Evolutionary conservation across 73 alveolate species (phyloP).

Genomic region (Paramecium pentaurelia): DNA sequence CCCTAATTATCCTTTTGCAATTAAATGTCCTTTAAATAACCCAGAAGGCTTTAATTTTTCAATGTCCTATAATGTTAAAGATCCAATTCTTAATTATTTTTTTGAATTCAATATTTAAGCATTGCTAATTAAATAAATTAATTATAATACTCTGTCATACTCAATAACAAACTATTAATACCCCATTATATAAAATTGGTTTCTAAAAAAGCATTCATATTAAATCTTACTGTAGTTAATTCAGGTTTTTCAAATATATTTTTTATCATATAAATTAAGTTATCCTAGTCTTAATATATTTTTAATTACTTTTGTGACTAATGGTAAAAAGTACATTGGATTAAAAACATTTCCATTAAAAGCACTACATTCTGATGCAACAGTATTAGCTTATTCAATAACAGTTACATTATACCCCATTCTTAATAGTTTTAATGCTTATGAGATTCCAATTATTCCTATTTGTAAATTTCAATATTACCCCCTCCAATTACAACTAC

Average conservation of each 20-base stretch:
- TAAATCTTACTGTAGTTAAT: neutral
- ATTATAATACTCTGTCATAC: neutral
- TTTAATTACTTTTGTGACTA: neutral
- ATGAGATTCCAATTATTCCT: conserved; percentile 43
- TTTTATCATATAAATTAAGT: neutral
- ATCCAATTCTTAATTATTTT: neutral
- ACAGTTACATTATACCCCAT: neutral
- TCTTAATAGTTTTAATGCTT: neutral
- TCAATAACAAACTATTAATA: neutral
- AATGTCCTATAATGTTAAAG: neutral
- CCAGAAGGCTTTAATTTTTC: neutral
- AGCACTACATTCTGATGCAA: neutral
- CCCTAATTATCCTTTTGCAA: neutral
- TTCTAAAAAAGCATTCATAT: neutral
- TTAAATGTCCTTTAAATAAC: neutral
- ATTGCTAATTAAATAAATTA: neutral
- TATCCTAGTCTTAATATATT: neutral
- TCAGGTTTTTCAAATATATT: neutral
- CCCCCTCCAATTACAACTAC: neutral
- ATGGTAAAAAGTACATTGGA: neutral
- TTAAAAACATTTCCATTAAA: conserved; percentile 13
- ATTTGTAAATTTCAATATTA: neutral
- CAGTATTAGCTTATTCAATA: neutral
- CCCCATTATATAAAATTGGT: neutral
- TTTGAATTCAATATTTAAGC: neutral